Percentiles rank a stretch among this genome's conserved stretches.
Conservation (phyloP, 208 protist species). For the Trypanosoma congolense region DNA sequence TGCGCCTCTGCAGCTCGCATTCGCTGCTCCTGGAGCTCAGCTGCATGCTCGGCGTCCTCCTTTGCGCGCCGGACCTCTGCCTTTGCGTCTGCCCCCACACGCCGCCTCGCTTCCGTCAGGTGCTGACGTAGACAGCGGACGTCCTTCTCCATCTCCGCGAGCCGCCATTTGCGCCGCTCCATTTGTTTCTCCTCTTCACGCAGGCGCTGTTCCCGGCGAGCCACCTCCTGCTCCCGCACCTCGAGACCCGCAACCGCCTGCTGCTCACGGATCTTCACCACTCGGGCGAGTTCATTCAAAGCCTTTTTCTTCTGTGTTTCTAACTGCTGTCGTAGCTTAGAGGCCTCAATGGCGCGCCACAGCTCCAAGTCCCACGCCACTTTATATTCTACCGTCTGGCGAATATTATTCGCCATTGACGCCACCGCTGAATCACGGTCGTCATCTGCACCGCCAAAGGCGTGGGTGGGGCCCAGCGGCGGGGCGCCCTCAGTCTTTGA, state of each 20-base stretch:
- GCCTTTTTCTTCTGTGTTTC: constrained; percentile 40
- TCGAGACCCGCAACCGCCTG: constrained; percentile 24
- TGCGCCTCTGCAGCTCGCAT: constrained; percentile 46
- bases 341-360: constrained; percentile 78
- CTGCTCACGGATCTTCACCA: constrained; percentile 37
- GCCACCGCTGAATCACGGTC: neutral
- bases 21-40: constrained; percentile 32
- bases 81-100: constrained; percentile 68
- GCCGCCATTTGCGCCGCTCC: constrained; percentile 27
- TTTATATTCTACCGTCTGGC: constrained; percentile 76
- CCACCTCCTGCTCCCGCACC: constrained; percentile 23
- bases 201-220: constrained; percentile 31
- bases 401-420: constrained; percentile 29
- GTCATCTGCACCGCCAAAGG: neutral
- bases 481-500: neutral
- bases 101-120: constrained; percentile 57
- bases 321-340: constrained; percentile 56
- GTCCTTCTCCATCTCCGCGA: constrained; percentile 52
- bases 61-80: constrained; percentile 70
- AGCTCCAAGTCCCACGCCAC: constrained; percentile 86
- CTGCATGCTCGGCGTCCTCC: constrained; percentile 45
- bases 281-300: constrained; percentile 27
- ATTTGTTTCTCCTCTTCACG: constrained; percentile 33
- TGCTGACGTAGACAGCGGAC: constrained; percentile 50
- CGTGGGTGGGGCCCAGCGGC: neutral